Evolutionary conservation across 495 filamentous ascomycete species (phyloP).

Genomic region (Neurospora sp.): DNA sequence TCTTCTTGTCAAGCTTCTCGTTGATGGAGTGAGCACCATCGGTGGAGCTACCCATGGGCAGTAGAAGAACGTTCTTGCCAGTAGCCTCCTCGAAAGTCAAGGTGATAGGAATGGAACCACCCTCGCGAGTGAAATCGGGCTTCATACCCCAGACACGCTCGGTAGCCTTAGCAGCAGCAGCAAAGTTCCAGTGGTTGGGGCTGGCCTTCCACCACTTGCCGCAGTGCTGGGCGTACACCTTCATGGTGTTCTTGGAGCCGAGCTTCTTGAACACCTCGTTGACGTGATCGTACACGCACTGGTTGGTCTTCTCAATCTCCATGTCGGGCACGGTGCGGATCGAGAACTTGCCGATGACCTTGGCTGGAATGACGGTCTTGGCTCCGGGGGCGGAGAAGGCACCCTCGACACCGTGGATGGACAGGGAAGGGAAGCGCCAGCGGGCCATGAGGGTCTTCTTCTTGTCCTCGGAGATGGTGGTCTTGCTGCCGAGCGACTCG

Average conservation of each 20-base stretch:
- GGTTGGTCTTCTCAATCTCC: slow-evolving; percentile 81
- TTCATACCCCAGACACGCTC: slow-evolving; percentile 84
- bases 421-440: slow-evolving; percentile 90
- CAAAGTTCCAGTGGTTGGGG: slow-evolving; percentile 98
- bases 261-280: slow-evolving; percentile 71
- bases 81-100: slow-evolving; percentile 96
- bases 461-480: slow-evolving; percentile 74
- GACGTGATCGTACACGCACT: slow-evolving; percentile 70
- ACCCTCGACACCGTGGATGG: slow-evolving; percentile 92
- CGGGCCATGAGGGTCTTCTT: slow-evolving; percentile 86
- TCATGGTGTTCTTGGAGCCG: slow-evolving; percentile 79
- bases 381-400: slow-evolving; percentile 89
- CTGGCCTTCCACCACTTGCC: slow-evolving; percentile 98
- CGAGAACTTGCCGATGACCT: slow-evolving; percentile 95
- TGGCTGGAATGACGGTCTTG: slow-evolving; percentile 97
- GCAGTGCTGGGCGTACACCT: slow-evolving; percentile 69
- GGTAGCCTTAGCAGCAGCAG: slow-evolving; percentile 82
- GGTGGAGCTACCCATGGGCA: slow-evolving; percentile 94
- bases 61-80: slow-evolving; percentile 91
- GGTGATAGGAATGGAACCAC: slow-evolving; percentile 93
- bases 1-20: slow-evolving; percentile 92
- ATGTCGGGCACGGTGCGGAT: slow-evolving; percentile 97
- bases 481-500: slow-evolving; percentile 78
- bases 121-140: slow-evolving; percentile 93
- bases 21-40: slow-evolving; percentile 96